Evolutionary conservation across 495 filamentous ascomycete species (phyloP).

Genomic region (Podospora didyma): DNA sequence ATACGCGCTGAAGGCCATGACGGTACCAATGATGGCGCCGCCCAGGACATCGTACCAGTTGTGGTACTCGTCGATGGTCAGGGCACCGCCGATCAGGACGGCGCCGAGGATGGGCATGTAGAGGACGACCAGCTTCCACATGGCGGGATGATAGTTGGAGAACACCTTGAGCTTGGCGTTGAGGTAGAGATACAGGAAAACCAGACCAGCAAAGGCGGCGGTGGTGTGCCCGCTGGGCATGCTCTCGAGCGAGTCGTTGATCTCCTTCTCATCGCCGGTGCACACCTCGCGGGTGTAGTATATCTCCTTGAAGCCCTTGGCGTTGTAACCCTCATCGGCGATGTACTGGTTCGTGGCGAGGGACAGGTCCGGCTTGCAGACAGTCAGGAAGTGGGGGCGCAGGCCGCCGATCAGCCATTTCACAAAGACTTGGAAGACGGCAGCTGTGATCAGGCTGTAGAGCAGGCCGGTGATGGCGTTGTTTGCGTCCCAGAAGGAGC

Average conservation of each 20-base stretch:
- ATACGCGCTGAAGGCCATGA: slow-evolving; percentile 55
- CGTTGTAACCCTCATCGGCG: slow-evolving; percentile 17
- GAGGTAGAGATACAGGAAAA: slow-evolving; percentile 57
- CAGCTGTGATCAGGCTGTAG: slow-evolving; percentile 56
- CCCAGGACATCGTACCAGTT: slow-evolving; percentile 58
- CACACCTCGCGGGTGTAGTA: slow-evolving; percentile 49
- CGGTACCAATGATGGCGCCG: slow-evolving; percentile 53
- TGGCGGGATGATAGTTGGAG: slow-evolving; percentile 54
- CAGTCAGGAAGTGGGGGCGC: slow-evolving; percentile 51
- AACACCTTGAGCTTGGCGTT: slow-evolving; percentile 64
- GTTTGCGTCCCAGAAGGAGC: slow-evolving; percentile 65
- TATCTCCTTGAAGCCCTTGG: slow-evolving; percentile 34
- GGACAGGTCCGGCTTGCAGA: slow-evolving; percentile 50
- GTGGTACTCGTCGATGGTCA: slow-evolving; percentile 60
- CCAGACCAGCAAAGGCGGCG: slow-evolving; percentile 54
- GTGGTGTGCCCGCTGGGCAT: slow-evolving; percentile 61
- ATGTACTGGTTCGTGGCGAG: slow-evolving; percentile 27
- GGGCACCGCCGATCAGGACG: slow-evolving; percentile 50
- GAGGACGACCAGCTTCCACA: slow-evolving; percentile 59
- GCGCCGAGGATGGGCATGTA: slow-evolving; percentile 57
- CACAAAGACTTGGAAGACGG: slow-evolving; percentile 54
- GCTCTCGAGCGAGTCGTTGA: slow-evolving; percentile 50
- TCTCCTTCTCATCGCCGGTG: slow-evolving; percentile 37
- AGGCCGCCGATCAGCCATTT: slow-evolving; percentile 56
- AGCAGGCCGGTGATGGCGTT: slow-evolving; percentile 58